Evolutionary conservation across 352 stramenopile genomes (phyloP), one percentile per base, ranked within the genome.

Genomic region (Phytophthora aleatoria): DNA sequence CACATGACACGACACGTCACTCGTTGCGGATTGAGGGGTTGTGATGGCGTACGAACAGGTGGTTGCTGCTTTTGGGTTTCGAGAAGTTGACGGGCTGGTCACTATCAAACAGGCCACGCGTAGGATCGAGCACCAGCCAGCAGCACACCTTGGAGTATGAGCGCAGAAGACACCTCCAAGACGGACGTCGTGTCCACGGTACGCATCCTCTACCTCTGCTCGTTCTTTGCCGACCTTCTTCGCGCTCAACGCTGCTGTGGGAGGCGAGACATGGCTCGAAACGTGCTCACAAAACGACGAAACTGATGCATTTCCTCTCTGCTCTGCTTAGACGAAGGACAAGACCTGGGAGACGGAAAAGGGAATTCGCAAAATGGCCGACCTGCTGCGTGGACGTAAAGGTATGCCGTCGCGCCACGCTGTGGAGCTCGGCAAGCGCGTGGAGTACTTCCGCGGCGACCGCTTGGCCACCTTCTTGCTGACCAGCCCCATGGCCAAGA

Each of bases 361-460:
- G 33, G 86, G 86, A 28, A 58, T 77, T 33, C 89, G 88, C 66
- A 91, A 90, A 69, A 92, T 96, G 81, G 88, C 84, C 3, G 88
- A 96, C 45, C 64, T 95, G 45, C 71, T 94, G 56, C 86, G 88
- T 26, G 88, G 88, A 39, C 85, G 85, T 64, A 94, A 94, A 70
- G 88, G 88, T 35, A 94, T 97, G 84, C 82, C 85, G 5, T 86
- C 94, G 36, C 89, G 90, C 52, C 89, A 96, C 50, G 90, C 89
- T 28, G 90, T 97, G 50, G 89, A 97, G 62, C 77, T 96, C 10
- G 90, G 91, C 59, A 97, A 97, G 79, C 89, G 90, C 50, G 90
- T 97, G 24, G 90, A 97, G 69, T 97, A 95, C 73, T 97, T 97
- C 61, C 90, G 90, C 43, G 90, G 89, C 33, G 89, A 97, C 67